Evolutionary conservation across 2,329 filamentous ascomycete genomes (phyloP).

Genomic region (Rhytidhysteron rufulum): DNA sequence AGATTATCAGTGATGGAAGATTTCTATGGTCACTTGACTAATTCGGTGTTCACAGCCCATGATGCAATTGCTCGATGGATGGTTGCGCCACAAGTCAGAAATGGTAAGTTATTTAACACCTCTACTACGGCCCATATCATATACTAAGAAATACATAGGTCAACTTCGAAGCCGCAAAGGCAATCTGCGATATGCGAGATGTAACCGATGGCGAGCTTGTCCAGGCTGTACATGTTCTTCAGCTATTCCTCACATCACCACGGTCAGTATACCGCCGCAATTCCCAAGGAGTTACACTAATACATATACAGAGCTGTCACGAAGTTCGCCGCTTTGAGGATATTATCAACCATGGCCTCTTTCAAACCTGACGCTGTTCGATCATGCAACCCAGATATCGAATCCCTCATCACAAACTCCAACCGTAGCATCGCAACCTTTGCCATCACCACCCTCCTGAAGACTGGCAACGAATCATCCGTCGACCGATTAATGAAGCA

Average conservation of each 20-base stretch:
- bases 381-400: conserved; percentile 94
- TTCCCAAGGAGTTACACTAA: too few relatives aligned
- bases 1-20: background rate
- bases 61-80: conserved; percentile 94
- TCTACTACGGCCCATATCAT: too few relatives aligned
- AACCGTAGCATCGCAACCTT: conserved; percentile 98
- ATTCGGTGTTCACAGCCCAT: conserved; percentile 57
- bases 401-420: conserved; percentile 91
- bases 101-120: too few relatives aligned
- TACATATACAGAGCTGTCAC: conserved; percentile 71
- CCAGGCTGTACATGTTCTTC: conserved; percentile 90
- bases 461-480: conserved; percentile 96
- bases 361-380: conserved; percentile 94
- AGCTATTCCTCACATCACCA: conserved; percentile 94
- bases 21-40: conserved; percentile 10
- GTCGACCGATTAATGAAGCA: conserved; percentile 98
- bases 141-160: too few relatives aligned
- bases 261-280: conserved; percentile 46
- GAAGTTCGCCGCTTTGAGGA: conserved; percentile 95
- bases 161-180: conserved; percentile 98
- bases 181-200: conserved; percentile 91
- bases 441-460: conserved; percentile 94
- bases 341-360: conserved; percentile 91
- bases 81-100: conserved; percentile 97
- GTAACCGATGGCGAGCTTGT: conserved; percentile 87